Evolutionary conservation across 139 green algal species (phyloP), one percentile per base, ranked within the genome.

Genomic region (Eudorina sp.): DNA sequence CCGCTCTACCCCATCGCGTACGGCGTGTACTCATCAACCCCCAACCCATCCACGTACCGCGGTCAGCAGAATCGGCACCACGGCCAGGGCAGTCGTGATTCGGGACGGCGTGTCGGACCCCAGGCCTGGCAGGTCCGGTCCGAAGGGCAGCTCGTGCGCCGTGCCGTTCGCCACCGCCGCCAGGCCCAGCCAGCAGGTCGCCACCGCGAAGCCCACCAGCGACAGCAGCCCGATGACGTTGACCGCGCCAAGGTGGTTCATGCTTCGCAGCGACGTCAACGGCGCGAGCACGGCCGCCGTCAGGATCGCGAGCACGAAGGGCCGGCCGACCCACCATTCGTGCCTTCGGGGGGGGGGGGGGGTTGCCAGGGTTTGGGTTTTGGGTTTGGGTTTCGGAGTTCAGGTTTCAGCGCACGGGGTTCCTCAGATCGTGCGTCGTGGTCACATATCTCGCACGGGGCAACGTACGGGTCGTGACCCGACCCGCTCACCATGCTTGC

Each of bases 61-160:
- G 23, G 76, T 74, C 8, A 92, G 68, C 69, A 92, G 62, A 53
- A 92, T 88, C 55, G 89, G 89, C 45, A 92, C 43, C 31, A 90
- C 84, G 7, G 89, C 77, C 36, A 92, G 75, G 14, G 62, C 83
- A 43, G 80, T 80, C 4, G 77, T 77, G n/a, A 88, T 53, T 27
- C 84, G 70, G 4, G 62, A 23, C 6, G 68, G 25, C 9, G 84
- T 85, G 69, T 88, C 62, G 2, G 40, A 31, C 27, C 89, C 89
- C 78, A 92, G 81, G 1, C 73, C 83, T 34, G 40, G 51, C 29
- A 89, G 51, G 64, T 91, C 74, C 7, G 85, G 85, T 0, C 34
- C 80, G 74, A 83, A 29, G 0, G 75, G 76, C 38, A 70, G 78
- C 55, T 38, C 31, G 46, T 86, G 73, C 4, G 60, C 55, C 1